Evolutionary conservation across 2,329 filamentous ascomycete genomes (phyloP), one percentile per base, ranked within the genome.

Genomic region (Penicillium sp.): DNA sequence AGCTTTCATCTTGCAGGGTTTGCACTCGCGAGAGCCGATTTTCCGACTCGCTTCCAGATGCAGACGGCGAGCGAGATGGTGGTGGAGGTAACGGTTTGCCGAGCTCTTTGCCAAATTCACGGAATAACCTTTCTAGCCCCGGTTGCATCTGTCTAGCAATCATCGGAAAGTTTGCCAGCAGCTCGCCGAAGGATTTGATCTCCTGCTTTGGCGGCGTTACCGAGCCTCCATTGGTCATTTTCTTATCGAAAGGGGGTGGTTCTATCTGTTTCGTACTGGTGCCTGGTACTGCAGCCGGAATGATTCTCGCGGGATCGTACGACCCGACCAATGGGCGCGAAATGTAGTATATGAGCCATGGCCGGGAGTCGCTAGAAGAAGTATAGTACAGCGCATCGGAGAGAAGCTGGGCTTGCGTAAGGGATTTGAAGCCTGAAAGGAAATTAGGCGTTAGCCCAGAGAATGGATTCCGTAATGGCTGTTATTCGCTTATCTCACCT

Each of bases 331-430:
- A 80, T 1, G 95, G 95, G 54, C 87, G 88, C 28, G 94, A 95
- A 63, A 99, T 96, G 76, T 93, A 97, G 83, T 98, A 98, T 61
- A 99, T 84, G 45, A 99, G 86, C 92, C 95, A 99, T 83, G 93
- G 91, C 68, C 92, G 89, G 14, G 91, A 89, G 69, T 98, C 94
- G 69, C 91, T 85, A n/a, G 86, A 88, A 70, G 97, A 91, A 51
- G 92, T 89, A 71, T 96, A 96, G 84, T 92, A 98, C 41, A 96
- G 85, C 39, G 85, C 83, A 76, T 99, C 96, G 72, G 86, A 86
- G 58, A 97, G 81, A 37, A 98, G 81, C 72, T 95, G 92, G 35
- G 93, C 91, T 74, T 98, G 95, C 64, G 91, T 92, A 63, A 97
- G 82, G 37, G 87, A 87, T 79, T 95, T 96, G 84, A 98, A 99